A percentile compares a stretch with the other conserved stretches of the same genome.
phyloP scores from a whole-genome alignment of 257 asterid species.

The Solanum ahanhuiri region DNA sequence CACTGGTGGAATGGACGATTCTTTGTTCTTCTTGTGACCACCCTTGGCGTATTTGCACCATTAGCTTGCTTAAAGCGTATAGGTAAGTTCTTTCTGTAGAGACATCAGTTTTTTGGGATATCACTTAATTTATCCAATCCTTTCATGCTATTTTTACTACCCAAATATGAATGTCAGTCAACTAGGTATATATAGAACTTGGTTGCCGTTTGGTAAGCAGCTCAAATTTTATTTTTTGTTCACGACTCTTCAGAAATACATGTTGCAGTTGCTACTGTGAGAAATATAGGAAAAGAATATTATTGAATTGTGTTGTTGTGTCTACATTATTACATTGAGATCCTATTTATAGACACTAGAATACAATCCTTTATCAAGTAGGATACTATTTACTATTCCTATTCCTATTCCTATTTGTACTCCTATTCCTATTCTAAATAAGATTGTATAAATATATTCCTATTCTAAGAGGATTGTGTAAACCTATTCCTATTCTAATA shows the following conservation, averaged over 20 bases:
- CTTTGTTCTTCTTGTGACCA: constrained; percentile 52
- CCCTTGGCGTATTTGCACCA: constrained; percentile 63
- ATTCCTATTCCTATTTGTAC: no score
- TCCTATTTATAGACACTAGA: no score
- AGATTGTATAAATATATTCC: no score
- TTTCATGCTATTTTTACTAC: neutral
- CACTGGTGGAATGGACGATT: constrained; percentile 74
- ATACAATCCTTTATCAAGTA: no score
- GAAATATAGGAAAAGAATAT: no score
- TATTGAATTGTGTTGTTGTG: no score
- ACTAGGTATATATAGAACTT: neutral
- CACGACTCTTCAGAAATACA: neutral
- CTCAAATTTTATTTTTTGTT: neutral
- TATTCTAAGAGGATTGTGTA: no score
- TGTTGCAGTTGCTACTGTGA: neutral
- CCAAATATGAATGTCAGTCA: neutral
- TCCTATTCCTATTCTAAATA: no score
- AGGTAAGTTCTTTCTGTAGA: constrained; percentile 30
- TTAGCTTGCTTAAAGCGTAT: constrained; percentile 77
- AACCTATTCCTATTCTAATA: no score
- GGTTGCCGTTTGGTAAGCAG: neutral
- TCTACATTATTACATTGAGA: no score
- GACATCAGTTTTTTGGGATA: neutral
- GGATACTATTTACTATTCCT: no score
- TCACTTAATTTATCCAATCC: neutral